These are phyloP conservation scores for Phascolomyces articulosus DNA, from an alignment of 371 early-diverging fungal genomes.

Conservation along the genomic window DNA sequence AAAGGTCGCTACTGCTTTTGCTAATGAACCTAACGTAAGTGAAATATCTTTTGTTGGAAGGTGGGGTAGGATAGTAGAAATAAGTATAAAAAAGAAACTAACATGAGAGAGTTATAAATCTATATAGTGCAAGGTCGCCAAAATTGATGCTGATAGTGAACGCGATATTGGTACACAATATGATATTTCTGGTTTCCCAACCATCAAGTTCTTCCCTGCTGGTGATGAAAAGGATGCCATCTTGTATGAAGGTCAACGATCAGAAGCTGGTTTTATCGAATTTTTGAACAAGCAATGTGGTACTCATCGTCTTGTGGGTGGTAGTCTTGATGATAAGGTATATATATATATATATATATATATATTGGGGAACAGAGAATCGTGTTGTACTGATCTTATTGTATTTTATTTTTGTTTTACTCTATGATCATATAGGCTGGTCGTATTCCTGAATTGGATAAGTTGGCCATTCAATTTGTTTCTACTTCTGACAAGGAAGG, in stretches of 20 bases:
- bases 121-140: slow-evolving; percentile 82
- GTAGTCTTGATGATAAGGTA: slow-evolving; percentile 64
- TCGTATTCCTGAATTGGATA: slow-evolving; percentile 70
- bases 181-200: slow-evolving; percentile 82
- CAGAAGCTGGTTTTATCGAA: slow-evolving; percentile 81
- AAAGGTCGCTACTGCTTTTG: slow-evolving; percentile 59
- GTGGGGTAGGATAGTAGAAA: no score
- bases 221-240: slow-evolving; percentile 68
- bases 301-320: slow-evolving; percentile 81
- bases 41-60: background rate
- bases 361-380: no score
- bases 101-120: no score
- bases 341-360: background rate
- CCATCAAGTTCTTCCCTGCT: slow-evolving; percentile 85
- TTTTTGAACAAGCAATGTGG: slow-evolving; percentile 91
- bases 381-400: no score
- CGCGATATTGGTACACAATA: slow-evolving; percentile 56
- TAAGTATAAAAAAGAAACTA: no score
- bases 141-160: slow-evolving; percentile 83
- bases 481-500: slow-evolving; percentile 38
- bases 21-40: slow-evolving; percentile 46
- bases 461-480: slow-evolving; percentile 65
- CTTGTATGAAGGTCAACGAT: slow-evolving; percentile 79
- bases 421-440: slow-evolving; percentile 58
- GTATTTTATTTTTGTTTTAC: no score